Conservation (phyloP, 73 alveolate genomes). For the Effrenium voratum region DNA sequence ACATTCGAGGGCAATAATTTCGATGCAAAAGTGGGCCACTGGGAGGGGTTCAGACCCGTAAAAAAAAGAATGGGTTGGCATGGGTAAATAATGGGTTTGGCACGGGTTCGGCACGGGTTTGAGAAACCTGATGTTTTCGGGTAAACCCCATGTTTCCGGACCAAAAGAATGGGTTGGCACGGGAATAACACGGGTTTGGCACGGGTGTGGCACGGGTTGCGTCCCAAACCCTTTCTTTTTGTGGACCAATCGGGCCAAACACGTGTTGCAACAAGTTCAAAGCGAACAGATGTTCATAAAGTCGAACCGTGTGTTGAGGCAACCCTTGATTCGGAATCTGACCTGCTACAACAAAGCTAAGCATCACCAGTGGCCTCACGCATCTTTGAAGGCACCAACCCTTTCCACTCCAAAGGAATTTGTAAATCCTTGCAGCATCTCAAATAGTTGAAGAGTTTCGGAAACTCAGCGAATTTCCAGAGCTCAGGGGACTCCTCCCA, state of each 20-base stretch:
- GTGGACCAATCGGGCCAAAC: background rate
- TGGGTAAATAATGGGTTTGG: conserved; percentile 16
- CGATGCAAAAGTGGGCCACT: background rate
- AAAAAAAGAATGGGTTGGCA: background rate
- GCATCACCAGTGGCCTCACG: no score
- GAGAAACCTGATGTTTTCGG: conserved; percentile 9
- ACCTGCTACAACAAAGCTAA: no score
- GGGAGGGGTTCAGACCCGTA: background rate
- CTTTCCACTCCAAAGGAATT: background rate
- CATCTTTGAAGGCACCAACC: background rate
- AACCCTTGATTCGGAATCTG: no score
- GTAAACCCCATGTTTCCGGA: background rate
- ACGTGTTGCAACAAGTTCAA: background rate
- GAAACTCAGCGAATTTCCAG: background rate
- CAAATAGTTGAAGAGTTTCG: background rate
- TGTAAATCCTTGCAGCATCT: background rate
- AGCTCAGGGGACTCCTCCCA: background rate
- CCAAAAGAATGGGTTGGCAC: background rate
- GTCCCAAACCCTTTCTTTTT: background rate
- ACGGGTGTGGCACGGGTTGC: background rate
- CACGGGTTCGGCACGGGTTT: conserved; percentile 34
- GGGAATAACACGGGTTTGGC: conserved; percentile 4
- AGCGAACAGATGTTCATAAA: no score
- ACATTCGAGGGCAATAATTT: background rate
- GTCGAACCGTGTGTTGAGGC: no score